These are phyloP conservation scores for Fomes fomentarius DNA, from an alignment of 1,284 basidiomycete species.

Conservation along the genomic window DNA sequence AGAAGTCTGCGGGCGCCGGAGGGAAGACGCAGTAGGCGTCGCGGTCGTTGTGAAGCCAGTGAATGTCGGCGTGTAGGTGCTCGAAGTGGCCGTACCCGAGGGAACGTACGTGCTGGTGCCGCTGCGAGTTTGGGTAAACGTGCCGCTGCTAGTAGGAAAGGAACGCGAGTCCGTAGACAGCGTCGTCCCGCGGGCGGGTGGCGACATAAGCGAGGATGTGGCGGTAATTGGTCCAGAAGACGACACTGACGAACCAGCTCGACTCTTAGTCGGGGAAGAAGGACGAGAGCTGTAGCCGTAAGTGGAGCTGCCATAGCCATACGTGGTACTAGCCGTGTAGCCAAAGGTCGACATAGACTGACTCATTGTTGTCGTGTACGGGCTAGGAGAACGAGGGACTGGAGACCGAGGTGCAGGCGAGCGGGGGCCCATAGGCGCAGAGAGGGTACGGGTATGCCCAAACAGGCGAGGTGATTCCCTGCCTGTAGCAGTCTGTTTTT, in stretches of 20 bases:
- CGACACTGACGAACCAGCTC: conserved; percentile 36
- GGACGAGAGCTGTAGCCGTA: conserved; percentile 43
- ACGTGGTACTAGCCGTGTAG: conserved; percentile 22
- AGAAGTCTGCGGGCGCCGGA: conserved; percentile 60
- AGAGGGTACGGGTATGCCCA: conserved; percentile 53
- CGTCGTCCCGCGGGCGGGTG: conserved; percentile 32
- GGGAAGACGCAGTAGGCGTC: conserved; percentile 32
- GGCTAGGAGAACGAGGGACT: conserved; percentile 51
- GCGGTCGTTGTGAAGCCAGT: conserved; percentile 38
- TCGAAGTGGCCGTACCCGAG: conserved; percentile 24
- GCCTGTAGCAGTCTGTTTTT: conserved; percentile 41
- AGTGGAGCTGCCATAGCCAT: conserved; percentile 32
- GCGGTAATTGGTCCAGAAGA: conserved; percentile 35
- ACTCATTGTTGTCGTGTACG: conserved; percentile 45
- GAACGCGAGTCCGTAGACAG: conserved; percentile 40
- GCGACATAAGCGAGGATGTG: conserved; percentile 43
- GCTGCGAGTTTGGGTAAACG: conserved; percentile 34
- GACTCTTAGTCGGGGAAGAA: conserved; percentile 50
- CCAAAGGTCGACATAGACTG: conserved; percentile 45
- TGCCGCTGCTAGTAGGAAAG: conserved; percentile 38
- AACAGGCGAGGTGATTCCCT: conserved; percentile 32
- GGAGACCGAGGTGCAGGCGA: conserved; percentile 47
- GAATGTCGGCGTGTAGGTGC: conserved; percentile 34
- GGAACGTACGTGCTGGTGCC: conserved; percentile 28
- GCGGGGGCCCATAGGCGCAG: conserved; percentile 55